Evolutionary conservation across 2,329 filamentous ascomycete genomes (phyloP).

Genomic region (Curvularia hawaiiensis): DNA sequence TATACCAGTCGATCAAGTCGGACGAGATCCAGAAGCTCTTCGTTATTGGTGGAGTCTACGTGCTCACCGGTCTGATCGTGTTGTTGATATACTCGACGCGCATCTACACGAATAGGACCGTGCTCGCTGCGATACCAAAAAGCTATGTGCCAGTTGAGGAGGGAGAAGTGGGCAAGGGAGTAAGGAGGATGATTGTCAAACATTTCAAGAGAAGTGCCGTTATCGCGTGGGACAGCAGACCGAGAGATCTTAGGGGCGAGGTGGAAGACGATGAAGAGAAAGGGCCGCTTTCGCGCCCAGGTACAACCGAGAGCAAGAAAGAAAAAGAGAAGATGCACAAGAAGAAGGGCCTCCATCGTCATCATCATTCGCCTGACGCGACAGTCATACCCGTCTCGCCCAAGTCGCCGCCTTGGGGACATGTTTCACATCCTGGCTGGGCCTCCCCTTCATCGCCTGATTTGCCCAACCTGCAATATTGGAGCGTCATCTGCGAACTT

Average conservation of each 20-base stretch:
- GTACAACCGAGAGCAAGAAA: constrained; percentile 33
- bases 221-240: constrained; percentile 78
- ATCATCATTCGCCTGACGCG: constrained; percentile 28
- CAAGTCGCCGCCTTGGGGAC: constrained; percentile 71
- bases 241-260: constrained; percentile 62
- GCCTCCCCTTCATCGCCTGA: constrained; percentile 77
- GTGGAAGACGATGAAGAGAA: constrained; percentile 29
- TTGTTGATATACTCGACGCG: constrained; percentile 79
- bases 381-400: constrained; percentile 49
- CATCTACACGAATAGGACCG: constrained; percentile 84
- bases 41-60: constrained; percentile 76
- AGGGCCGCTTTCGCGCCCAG: constrained; percentile 22
- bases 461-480: constrained; percentile 81
- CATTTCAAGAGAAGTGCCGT: constrained; percentile 77
- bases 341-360: constrained; percentile 28
- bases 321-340: constrained; percentile 40
- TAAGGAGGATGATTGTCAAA: constrained; percentile 75
- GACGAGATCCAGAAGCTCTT: constrained; percentile 79
- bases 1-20: constrained; percentile 74
- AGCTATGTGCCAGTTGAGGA: constrained; percentile 84
- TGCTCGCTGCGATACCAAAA: constrained; percentile 83
- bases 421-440: constrained; percentile 89
- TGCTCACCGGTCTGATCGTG: constrained; percentile 72
- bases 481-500: constrained; percentile 79
- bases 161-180: constrained; percentile 76